These are phyloP conservation scores for Terfezia claveryi DNA, from an alignment of 495 filamentous ascomycete species.

Conservation along the genomic window DNA sequence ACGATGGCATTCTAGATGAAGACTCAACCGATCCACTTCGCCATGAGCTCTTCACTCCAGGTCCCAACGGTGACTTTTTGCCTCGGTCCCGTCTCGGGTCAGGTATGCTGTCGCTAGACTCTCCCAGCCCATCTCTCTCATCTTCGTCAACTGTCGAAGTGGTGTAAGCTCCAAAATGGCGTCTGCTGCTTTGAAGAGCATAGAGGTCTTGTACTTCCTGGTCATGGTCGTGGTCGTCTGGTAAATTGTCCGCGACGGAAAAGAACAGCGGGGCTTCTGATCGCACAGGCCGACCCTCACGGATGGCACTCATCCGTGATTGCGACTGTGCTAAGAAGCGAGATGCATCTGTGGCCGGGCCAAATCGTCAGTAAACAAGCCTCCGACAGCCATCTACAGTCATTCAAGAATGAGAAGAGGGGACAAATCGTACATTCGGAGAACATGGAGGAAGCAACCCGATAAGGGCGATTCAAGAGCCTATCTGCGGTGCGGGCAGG, in stretches of 20 bases:
- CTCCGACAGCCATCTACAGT: constrained; percentile 1
- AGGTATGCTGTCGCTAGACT: constrained; percentile 15
- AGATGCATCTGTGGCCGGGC: constrained; percentile 53
- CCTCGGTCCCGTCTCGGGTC: constrained; percentile 15
- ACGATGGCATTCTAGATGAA: too few relatives aligned
- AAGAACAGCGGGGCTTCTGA: constrained; percentile 54
- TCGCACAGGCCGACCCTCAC: constrained; percentile 15
- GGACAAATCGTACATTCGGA: constrained; percentile 64
- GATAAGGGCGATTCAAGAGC: too few relatives aligned
- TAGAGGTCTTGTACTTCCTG: constrained; percentile 84
- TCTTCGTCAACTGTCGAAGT: constrained; percentile 27
- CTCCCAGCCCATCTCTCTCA: constrained; percentile 28
- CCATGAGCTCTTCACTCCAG: not conserved
- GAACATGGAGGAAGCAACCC: constrained; percentile 41
- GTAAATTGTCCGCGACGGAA: constrained; percentile 34
- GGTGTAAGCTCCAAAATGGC: constrained; percentile 45
- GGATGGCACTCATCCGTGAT: constrained; percentile 38
- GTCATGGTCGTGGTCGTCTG: constrained; percentile 63
- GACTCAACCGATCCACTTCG: not conserved
- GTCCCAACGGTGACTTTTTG: not conserved
- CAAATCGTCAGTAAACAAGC: constrained; percentile 8
- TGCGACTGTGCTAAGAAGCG: constrained; percentile 94
- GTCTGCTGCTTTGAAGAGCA: constrained; percentile 67
- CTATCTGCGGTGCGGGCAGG: too few relatives aligned
- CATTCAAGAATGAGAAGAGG: not conserved